Conservation (phyloP, 2,329 filamentous ascomycete genomes). For the Xylariomycetidae sp. region DNA sequence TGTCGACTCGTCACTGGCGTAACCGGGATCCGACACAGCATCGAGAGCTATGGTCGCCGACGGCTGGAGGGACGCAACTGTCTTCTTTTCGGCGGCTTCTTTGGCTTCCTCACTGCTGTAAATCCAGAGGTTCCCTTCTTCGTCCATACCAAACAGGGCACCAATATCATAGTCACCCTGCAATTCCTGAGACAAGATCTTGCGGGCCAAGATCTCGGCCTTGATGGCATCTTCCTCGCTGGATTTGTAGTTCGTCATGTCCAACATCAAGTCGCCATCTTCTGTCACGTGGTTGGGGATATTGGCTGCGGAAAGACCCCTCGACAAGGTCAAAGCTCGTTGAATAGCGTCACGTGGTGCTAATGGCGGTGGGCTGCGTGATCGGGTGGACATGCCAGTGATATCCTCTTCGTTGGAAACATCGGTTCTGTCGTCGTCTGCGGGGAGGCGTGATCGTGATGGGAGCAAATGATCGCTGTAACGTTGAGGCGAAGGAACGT, state of each 20-base stretch:
- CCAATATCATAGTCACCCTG: conserved; percentile 96
- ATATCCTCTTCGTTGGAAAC: conserved; percentile 33
- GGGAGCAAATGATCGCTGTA: conserved; percentile 52
- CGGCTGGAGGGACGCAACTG: conserved; percentile 43
- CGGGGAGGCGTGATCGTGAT: conserved; percentile 34
- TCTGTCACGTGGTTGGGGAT: conserved; percentile 92
- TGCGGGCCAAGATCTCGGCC: conserved; percentile 87
- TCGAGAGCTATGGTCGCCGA: conserved; percentile 59
- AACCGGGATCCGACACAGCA: conserved; percentile 85
- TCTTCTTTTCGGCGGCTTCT: conserved; percentile 70
- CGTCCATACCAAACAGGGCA: conserved; percentile 88
- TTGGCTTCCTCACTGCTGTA: conserved; percentile 98
- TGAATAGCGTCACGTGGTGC: conserved; percentile 70
- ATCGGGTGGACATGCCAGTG: conserved; percentile 45
- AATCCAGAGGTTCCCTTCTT: conserved; percentile 97
- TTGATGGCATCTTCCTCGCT: conserved; percentile 87
- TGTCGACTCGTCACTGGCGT: conserved; percentile 80
- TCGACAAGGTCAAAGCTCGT: conserved; percentile 76
- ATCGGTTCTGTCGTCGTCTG: conserved; percentile 28
- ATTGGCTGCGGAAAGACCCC: conserved; percentile 81
- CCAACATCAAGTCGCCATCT: conserved; percentile 89
- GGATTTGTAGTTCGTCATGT: conserved; percentile 96
- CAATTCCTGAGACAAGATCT: conserved; percentile 86
- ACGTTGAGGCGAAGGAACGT: conserved; percentile 31
- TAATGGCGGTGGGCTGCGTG: conserved; percentile 71